Evolutionary conservation across 2,329 filamentous ascomycete genomes (phyloP), one percentile per base, ranked within the genome.

Genomic region (Chaetothyriales sp.): DNA sequence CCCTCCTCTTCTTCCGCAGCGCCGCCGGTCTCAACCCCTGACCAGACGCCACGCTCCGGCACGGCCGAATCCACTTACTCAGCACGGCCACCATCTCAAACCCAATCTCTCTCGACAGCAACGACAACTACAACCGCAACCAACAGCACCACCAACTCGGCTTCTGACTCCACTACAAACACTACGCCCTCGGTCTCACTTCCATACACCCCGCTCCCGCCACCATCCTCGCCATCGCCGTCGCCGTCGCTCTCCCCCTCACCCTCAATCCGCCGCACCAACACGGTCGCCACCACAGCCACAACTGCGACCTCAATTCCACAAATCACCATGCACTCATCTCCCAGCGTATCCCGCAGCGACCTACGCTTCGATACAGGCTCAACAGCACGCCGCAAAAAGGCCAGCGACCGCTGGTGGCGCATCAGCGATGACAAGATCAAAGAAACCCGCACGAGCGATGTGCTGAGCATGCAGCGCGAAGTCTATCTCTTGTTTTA

Each of bases 401-500:
- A 78, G 62, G 67, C 71, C 10, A 77, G 75, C 44, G 83, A 93
- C 62, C 80, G 84, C 43, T 98, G 92, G 92, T 98, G 92, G 92
- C 80, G 92, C 36, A 94, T 98, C 58, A 95, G 89, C 57, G 92
- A 98, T 65, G 92, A 98, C 58, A 95, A 93, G 68, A 80, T 96
- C 61, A 92, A 90, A 64, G 90, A 96, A 68, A 84, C 87, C 58
- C 95, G 89, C 72, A 96, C 89, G 5, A 79, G 76, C 50, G 92
- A 98, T 59, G 87, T 98, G 5, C 67, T 98, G 52, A 80, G 81
- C 6, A 95, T 95, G 88, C 88, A 95, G 68, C 83, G 83, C 61
- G 92, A 98, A 67, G 90, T 96, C 0, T 98, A 98, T 66, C 71
- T 98, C 64, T 68, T 98, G 48, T 98, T 98, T 66, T 98, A 98